Base-by-base conservation (phyloP, 805 yeast genomes). In the Candida schatavii region DNA sequence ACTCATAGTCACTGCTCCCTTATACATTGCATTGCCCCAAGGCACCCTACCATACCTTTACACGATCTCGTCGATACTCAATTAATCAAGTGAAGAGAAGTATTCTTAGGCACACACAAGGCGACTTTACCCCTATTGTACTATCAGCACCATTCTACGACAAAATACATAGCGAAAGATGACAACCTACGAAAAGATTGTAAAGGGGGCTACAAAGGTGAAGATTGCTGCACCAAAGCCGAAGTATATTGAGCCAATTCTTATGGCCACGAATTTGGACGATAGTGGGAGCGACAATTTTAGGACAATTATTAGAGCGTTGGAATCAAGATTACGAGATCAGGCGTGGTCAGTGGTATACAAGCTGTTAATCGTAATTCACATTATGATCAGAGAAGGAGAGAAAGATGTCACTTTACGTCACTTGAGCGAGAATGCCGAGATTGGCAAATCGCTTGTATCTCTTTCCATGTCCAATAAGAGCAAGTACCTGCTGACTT, bases 171-270 rank as follows among this genome's bases (percentile, higher is more conserved):
- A 30, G 13, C 31, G n/a, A n/a, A 36, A n/a, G 4, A 78, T 80
- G 85, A 78, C 84, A 2, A 78, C 85, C 1, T 82, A 80, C 56
- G 83, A 82, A 47, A 85, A 85, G 64, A 70, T 84, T 45, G 93
- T 85, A 49, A 86, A 85, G 68, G 73, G 74, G 14, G 73, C 72
- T 50, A 66, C 75, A 48, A 65, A 70, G 52, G 66, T 70, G 45
- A 68, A 70, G 80, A 77, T 88, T 67, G 98, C 98, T 9, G 96
- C 98, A n/a, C 99, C 99, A 5, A 93, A 93, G 65, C 85, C 95
- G 29, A 93, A 93, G 62, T 93, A 93, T 59, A 81, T 93, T 40
- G 98, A 91, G 66, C 98, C 98, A 1, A 88, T 93, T 40, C 72
- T 93, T 25, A 74, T 81, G 72, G 73, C 85, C 22, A 84, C 89